Base-by-base conservation (phyloP, 768 basidiomycete genomes). In the Leccinellum albellum region DNA sequence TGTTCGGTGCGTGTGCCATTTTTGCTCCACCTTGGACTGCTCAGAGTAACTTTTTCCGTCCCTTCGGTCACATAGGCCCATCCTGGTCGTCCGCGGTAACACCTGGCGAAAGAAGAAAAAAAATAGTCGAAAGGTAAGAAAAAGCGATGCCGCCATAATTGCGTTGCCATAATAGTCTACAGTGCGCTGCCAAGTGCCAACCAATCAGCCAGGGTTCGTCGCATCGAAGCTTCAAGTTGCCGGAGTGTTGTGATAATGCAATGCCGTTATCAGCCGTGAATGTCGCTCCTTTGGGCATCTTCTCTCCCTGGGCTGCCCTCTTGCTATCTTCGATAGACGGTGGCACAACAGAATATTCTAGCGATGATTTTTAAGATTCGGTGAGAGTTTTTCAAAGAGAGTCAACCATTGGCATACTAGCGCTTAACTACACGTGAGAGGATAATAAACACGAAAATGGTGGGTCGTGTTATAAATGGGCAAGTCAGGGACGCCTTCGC, bases 91-190 rank as follows among this genome's bases (percentile, higher is more conserved):
- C 65, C 60, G 63, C 65, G 57, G 60, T 62, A 62, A 57, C 57
- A 54, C 65, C 60, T 33, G 42, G 50, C 50, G 50, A 29, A 42
- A 32, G 13, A 29, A 17, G 26, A 53, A 45, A 21, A 24, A 9
- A 23, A 33, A 42, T 20, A 17, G 24, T 37, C n/a, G 37, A 40
- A 40, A n/a, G 37, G 37, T 54, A 60, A 53, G 52, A 53, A 26
- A 61, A 62, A 50, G 63, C 61, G 58, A 65, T 61, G 58, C 58
- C 66, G 59, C 64, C 42, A 62, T 70, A 65, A 70, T 70, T 60
- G 55, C 53, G 40, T 24, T 64, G 26, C 66, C 67, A 65, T 59
- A 71, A 69, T 28, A 4, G 53, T 55, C 32, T 37, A 10, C 53
- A 50, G 23, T 57, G 24, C 20, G n/a, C 54, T 60, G 60, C 60